phyloP scores from a whole-genome alignment of 371 early-diverging fungal genomes.

The Sporodiniella umbellata region DNA sequence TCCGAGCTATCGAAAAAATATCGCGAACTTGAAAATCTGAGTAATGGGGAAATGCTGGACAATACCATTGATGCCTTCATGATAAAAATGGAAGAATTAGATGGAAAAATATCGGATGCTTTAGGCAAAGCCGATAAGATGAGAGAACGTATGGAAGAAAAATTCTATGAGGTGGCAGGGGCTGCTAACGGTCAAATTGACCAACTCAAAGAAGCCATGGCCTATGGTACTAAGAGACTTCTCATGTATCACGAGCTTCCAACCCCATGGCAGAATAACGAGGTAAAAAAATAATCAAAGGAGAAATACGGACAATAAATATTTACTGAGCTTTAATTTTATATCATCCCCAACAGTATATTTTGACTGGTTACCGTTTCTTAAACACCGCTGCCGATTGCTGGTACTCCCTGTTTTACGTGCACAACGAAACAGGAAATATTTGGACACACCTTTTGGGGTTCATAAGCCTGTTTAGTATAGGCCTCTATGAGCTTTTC shows the following conservation, averaged over 20 bases:
- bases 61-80: conserved; percentile 46
- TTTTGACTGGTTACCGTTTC: conserved; percentile 71
- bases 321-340: not conserved
- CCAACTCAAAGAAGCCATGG: conserved; percentile 35
- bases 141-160: conserved; percentile 35
- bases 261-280: conserved; percentile 44
- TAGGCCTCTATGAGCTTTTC: conserved; percentile 49
- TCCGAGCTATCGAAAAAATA: conserved; percentile 23
- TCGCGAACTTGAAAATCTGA: conserved; percentile 18
- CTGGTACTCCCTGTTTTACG: conserved; percentile 62
- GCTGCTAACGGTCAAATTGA: conserved; percentile 43
- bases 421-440: conserved; percentile 87
- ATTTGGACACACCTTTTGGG: conserved; percentile 81
- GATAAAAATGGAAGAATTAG: conserved; percentile 45
- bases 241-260: conserved; percentile 47
- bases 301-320: not conserved
- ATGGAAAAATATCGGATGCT: conserved; percentile 39
- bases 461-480: conserved; percentile 53
- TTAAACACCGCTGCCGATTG: conserved; percentile 64
- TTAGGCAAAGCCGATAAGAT: conserved; percentile 34
- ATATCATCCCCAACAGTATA: conserved; percentile 31
- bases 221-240: conserved; percentile 34
- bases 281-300: no score
- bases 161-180: conserved; percentile 33
- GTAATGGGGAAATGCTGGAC: conserved; percentile 33